Percentiles rank a stretch among this genome's conserved stretches.
Conservation (phyloP, 805 yeast species). For the Jamesozyma spencerorum region DNA sequence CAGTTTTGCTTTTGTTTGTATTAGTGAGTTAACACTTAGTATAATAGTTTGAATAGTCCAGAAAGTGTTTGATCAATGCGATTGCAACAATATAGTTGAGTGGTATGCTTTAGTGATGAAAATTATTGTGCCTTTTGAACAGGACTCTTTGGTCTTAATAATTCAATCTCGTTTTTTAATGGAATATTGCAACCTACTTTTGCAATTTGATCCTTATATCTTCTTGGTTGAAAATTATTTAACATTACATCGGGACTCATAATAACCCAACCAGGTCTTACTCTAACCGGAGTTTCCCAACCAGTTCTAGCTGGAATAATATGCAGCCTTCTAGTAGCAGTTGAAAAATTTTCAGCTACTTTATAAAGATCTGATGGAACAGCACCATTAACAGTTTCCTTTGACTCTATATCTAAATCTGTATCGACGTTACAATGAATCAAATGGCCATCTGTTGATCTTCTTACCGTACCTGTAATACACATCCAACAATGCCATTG, state of each 20-base stretch:
- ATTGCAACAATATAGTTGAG: no score
- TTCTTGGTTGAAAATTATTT: slow-evolving; percentile 51
- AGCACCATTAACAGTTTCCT: slow-evolving; percentile 33
- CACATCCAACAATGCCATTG: slow-evolving; percentile 99
- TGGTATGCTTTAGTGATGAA: no score
- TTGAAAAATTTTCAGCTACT: slow-evolving; percentile 82
- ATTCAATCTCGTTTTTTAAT: slow-evolving; percentile 63
- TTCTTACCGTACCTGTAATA: slow-evolving; percentile 84
- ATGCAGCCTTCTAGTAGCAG: slow-evolving; percentile 73
- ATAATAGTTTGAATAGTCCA: no score
- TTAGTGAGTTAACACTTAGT: no score
- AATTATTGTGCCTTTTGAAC: slow-evolving; percentile 18
- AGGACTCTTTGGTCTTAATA: slow-evolving; percentile 79
- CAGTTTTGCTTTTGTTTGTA: not conserved
- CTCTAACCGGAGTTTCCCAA: slow-evolving; percentile 47
- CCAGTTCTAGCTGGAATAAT: slow-evolving; percentile 72
- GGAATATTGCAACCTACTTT: slow-evolving; percentile 51
- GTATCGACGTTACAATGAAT: slow-evolving; percentile 91
- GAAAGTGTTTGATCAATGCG: no score
- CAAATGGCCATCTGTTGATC: slow-evolving; percentile 73
- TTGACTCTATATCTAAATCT: slow-evolving; percentile 65
- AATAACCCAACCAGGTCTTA: slow-evolving; percentile 86
- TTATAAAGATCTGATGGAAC: slow-evolving; percentile 71
- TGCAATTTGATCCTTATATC: slow-evolving; percentile 38
- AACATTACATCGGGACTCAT: slow-evolving; percentile 75